phyloP scores from a whole-genome alignment of 495 filamentous ascomycete genomes.

The Poronia punctata region DNA sequence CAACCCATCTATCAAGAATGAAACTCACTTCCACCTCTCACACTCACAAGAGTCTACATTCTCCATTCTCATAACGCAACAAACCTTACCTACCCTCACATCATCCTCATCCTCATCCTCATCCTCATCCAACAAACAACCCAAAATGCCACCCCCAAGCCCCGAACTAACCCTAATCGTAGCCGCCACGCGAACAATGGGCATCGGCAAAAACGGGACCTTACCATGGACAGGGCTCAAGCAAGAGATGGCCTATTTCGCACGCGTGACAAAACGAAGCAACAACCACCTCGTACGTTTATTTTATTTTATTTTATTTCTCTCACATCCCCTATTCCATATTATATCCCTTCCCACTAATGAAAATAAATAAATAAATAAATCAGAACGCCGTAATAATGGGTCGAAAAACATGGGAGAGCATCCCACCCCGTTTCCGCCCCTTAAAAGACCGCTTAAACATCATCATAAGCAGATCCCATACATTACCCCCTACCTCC shows the following conservation, averaged over 20 bases:
- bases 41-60: conserved; percentile 1
- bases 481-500: conserved; percentile 1
- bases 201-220: conserved; percentile 72
- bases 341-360: not conserved
- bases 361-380: conserved; percentile 9
- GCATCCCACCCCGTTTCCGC: conserved; percentile 67
- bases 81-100: not conserved
- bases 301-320: not conserved
- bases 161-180: conserved; percentile 67
- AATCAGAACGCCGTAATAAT: conserved; percentile 78
- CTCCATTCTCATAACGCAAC: not conserved
- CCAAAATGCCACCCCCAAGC: conserved; percentile 32
- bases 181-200: conserved; percentile 68
- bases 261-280: conserved; percentile 76
- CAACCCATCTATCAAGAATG: too few relatives aligned
- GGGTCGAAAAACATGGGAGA: conserved; percentile 94
- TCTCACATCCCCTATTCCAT: conserved; percentile 4
- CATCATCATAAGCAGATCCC: conserved; percentile 62
- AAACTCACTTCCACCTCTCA: too few relatives aligned
- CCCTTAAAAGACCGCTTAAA: conserved; percentile 73
- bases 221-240: conserved; percentile 87
- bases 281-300: conserved; percentile 19
- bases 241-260: conserved; percentile 90
- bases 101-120: not conserved
- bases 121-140: conserved; percentile 8